A percentile compares a stretch with the other conserved stretches of the same genome.
Conservation (phyloP, 768 basidiomycete genomes). For the Lentinula boryana region DNA sequence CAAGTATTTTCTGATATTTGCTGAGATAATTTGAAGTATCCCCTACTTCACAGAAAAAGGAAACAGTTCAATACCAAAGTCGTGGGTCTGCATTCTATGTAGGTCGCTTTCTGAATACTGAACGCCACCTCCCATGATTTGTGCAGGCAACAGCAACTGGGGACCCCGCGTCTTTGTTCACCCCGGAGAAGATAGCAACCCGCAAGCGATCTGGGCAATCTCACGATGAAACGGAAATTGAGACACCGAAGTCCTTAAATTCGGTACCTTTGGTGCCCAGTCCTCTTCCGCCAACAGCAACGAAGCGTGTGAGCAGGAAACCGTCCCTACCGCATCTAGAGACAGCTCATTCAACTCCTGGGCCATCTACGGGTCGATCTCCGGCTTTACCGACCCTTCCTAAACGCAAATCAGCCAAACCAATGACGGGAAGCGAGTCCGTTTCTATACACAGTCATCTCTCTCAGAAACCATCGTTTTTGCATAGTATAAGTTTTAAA, state of each 20-base stretch:
- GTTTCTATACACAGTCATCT: too few species aligned
- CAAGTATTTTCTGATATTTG: background rate
- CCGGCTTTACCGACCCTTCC: background rate
- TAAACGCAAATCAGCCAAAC: background rate
- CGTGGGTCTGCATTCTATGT: background rate
- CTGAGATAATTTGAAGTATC: background rate
- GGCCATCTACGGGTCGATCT: background rate
- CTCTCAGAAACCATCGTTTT: background rate
- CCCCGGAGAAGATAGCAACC: background rate
- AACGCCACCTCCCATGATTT: too few species aligned
- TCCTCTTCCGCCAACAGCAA: background rate
- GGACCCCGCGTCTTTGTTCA: background rate
- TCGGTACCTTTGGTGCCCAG: background rate
- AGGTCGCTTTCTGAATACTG: too few species aligned
- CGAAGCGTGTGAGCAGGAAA: too few species aligned
- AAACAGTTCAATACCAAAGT: background rate
- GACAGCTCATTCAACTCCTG: background rate
- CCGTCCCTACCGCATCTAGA: background rate
- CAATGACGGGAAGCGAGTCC: background rate
- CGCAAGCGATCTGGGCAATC: background rate
- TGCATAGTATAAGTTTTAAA: constrained; percentile 25
- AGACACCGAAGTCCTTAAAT: background rate
- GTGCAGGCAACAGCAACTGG: background rate
- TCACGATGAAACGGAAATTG: background rate
- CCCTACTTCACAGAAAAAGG: background rate